Conservation (phyloP, 2,329 filamentous ascomycete genomes). For the Exophiala bonariae region DNA sequence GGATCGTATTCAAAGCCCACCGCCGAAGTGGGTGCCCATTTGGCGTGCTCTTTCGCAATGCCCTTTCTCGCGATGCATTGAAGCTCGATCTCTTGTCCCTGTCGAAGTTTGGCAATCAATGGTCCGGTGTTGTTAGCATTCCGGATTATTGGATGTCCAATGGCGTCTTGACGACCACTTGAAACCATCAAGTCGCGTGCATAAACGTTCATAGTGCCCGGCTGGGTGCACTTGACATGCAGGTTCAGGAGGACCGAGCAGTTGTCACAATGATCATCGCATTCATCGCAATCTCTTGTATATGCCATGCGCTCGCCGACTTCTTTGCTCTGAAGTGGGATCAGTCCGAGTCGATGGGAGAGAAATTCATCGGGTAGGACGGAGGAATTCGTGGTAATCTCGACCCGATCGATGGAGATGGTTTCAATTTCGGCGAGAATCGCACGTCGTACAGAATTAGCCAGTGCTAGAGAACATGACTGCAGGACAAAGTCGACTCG, state of each 20-base stretch:
- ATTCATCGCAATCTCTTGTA: slow-evolving; percentile 84
- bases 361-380: slow-evolving; percentile 96
- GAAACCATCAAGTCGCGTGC: slow-evolving; percentile 81
- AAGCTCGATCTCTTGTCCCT: slow-evolving; percentile 85
- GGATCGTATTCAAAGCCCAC: slow-evolving; percentile 98
- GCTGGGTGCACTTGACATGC: slow-evolving; percentile 73
- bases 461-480: slow-evolving; percentile 85
- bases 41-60: slow-evolving; percentile 97
- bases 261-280: slow-evolving; percentile 89
- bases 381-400: slow-evolving; percentile 91
- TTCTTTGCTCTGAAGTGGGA: slow-evolving; percentile 82
- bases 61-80: slow-evolving; percentile 96
- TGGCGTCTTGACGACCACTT: slow-evolving; percentile 68
- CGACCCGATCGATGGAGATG: slow-evolving; percentile 90
- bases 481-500: slow-evolving; percentile 90
- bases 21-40: slow-evolving; percentile 91
- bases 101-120: slow-evolving; percentile 85
- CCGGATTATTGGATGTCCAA: slow-evolving; percentile 79
- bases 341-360: slow-evolving; percentile 83
- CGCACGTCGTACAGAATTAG: slow-evolving; percentile 86
- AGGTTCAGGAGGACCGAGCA: slow-evolving; percentile 85
- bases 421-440: slow-evolving; percentile 94
- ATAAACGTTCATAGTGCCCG: slow-evolving; percentile 85
- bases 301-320: slow-evolving; percentile 79
- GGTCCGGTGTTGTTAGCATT: slow-evolving; percentile 80